Evolutionary conservation across 805 yeast genomes (phyloP).

Genomic region (Starmera quercuum): DNA sequence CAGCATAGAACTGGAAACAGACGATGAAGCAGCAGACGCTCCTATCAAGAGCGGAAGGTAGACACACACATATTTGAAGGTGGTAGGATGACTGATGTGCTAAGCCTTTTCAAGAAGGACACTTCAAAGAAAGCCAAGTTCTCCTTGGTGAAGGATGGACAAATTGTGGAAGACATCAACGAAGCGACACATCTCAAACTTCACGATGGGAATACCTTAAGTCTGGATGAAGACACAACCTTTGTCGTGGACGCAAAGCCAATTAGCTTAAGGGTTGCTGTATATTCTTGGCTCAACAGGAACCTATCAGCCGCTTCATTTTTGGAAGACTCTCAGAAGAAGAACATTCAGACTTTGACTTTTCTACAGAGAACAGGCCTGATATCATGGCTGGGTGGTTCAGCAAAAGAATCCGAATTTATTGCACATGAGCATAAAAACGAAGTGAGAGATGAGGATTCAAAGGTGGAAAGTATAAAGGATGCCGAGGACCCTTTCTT

Average conservation of each 20-base stretch:
- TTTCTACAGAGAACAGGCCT: slow-evolving; percentile 83
- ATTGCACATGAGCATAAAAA: slow-evolving; percentile 20
- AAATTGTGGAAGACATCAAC: slow-evolving; percentile 27
- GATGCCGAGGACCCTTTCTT: slow-evolving; percentile 30
- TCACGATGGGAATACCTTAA: slow-evolving; percentile 15
- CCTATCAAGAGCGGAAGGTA: too few relatives aligned
- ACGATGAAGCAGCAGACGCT: background rate
- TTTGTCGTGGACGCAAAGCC: slow-evolving; percentile 43
- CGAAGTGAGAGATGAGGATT: background rate
- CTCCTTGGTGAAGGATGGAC: slow-evolving; percentile 16
- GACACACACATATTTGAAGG: too few relatives aligned
- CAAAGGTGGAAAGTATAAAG: slow-evolving; percentile 7
- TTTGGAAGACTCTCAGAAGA: slow-evolving; percentile 59
- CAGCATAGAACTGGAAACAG: too few relatives aligned
- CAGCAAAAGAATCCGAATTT: slow-evolving; percentile 50
- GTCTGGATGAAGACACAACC: slow-evolving; percentile 42
- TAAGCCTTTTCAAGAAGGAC: too few relatives aligned
- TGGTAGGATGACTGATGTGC: too few relatives aligned
- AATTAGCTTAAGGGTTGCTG: slow-evolving; percentile 50
- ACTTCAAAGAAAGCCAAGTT: slow-evolving; percentile 16
- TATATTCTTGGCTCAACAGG: slow-evolving; percentile 72
- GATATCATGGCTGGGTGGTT: slow-evolving; percentile 73
- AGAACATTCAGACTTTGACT: slow-evolving; percentile 60
- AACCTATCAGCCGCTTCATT: slow-evolving; percentile 78
- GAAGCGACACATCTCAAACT: too few relatives aligned